Base-by-base conservation (phyloP, 2,329 filamentous ascomycete genomes). In the Penicillium sp. region DNA sequence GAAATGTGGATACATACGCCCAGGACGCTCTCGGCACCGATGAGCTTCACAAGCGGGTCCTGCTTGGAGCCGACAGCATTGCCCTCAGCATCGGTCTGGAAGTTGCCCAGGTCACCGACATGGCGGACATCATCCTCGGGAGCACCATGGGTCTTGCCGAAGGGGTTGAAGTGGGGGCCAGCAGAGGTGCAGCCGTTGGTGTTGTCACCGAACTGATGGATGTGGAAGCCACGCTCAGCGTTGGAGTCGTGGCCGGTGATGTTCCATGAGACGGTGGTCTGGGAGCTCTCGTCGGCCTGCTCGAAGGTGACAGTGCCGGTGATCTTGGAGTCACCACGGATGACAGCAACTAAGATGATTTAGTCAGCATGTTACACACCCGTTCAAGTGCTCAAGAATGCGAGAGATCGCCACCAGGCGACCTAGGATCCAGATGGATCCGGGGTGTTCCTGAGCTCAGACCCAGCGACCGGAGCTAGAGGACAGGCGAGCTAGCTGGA, bases 181-280 rank as follows among this genome's bases (percentile, higher is more conserved):
- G 95, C 95, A 70, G 91, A 96, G 70, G 94, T 98, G 91, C 95
- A 99, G 81, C 95, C 95, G 84, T 99, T 99, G 86, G 95, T 98
- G 88, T 98, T 98, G 88, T 98, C 95, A 80, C 95, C 95, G 77
- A 97, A 99, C 81, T 95, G 92, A 86, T 99, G 95, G 77, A 99
- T 90, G 87, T 99, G 95, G 87, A 98, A 93, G 82, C 92, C 95
- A 83, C 95, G 94, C 89, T 96, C 88, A 77, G 95, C 93, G 81
- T 96, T 97, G 83, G 94, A 76, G 78, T 98, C 93, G 83, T 97
- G 86, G 83, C 95, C 94, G 66, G 87, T 86, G 82, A 99, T 93
- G 83, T 97, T 88, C 90, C 91, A 99, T 77, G 90, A 87, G 84
- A 99, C 86, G 80, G 86, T 94, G 78, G 95, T 98, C 71, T 90